Base-by-base conservation (phyloP, 2,329 filamentous ascomycete species). In the Plectosphaerella plurivora region DNA sequence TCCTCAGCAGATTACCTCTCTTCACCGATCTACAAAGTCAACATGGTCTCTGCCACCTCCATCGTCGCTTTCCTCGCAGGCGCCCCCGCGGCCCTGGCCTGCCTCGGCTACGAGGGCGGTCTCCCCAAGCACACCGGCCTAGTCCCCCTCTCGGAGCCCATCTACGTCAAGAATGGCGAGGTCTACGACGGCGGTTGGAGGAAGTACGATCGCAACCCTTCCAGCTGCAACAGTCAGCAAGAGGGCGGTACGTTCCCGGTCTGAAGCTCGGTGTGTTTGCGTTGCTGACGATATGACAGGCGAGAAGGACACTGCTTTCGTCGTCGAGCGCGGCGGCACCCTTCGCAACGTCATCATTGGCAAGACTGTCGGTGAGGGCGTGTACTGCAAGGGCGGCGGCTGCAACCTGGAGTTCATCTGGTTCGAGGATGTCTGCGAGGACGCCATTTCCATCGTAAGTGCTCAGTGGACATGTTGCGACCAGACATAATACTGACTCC, bases 191-290 rank as follows among this genome's bases (percentile, higher is more conserved):
- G 58, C 50, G 59, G 60, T 16, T 67, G 62, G 63, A 60, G 50
- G 24, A 63, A 63, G 53, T 71, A 64, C 51, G 68, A 71, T 55
- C 65, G 67, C 14, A 65, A 64, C 18, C 59, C 60, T 10, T 65
- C 61, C 20, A 62, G 65, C 33, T 77, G 74, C 62, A 67, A 57
- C 25, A 68, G 63, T 8, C 68, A 76, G 55, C 59, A 57, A 15
- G 73, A 75, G 58, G 73, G 72, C 51, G 60, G 61, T 59, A 49
- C 12, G 51, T 24, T 28, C 33, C 10, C 24, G 2, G 11, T 2
- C 25, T 20, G 3, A 15, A n/a, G 12, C 16, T 28, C 25, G 10
- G 10, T n/a, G 9, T 18, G 15, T 42, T 42, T n/a, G 37, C 37
- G n/a, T 3, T 22, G 15, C 49, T 47, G 15, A 41, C 24, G 18